Evolutionary conservation across 2,329 filamentous ascomycete genomes (phyloP).

Genomic region (Grosmannia huntii): DNA sequence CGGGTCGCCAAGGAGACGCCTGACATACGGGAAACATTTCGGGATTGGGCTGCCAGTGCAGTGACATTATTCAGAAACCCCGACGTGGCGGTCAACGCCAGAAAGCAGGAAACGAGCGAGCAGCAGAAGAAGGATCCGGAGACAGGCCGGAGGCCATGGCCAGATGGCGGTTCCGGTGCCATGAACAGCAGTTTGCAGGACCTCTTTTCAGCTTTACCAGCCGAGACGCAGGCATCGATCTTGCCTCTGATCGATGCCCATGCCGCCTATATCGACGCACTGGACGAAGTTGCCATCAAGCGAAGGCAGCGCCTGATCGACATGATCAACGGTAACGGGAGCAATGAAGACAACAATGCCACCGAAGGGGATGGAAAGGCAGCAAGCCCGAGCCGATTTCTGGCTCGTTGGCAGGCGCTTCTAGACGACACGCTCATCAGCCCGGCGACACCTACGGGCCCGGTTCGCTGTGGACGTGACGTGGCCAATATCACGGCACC

Average conservation of each 20-base stretch:
- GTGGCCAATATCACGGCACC: conserved; percentile 22
- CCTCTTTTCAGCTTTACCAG: conserved; percentile 34
- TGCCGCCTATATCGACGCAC: conserved; percentile 41
- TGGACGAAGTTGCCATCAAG: conserved; percentile 38
- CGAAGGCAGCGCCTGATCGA: conserved; percentile 47
- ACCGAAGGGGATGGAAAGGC: too few relatives aligned
- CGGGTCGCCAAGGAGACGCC: conserved; percentile 56
- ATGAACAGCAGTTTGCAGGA: conserved; percentile 27
- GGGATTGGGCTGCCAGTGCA: conserved; percentile 45
- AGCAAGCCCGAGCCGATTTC: conserved; percentile 55
- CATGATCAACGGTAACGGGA: conserved; percentile 12
- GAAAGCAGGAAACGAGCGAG: not conserved
- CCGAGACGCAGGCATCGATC: conserved; percentile 31
- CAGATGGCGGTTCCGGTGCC: conserved; percentile 23
- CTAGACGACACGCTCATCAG: conserved; percentile 53
- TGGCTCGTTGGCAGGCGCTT: conserved; percentile 58
- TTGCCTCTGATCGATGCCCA: conserved; percentile 45
- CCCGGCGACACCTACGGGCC: conserved; percentile 38
- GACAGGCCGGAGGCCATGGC: not conserved
- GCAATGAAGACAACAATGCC: not conserved
- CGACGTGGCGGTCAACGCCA: conserved; percentile 4
- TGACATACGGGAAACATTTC: conserved; percentile 48
- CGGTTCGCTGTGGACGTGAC: conserved; percentile 39
- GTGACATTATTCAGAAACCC: conserved; percentile 38
- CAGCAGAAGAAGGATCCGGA: not conserved